These are phyloP conservation scores for Styphnolobium japonicum DNA, from an alignment of 306 rosid species.

Conservation along the genomic window DNA sequence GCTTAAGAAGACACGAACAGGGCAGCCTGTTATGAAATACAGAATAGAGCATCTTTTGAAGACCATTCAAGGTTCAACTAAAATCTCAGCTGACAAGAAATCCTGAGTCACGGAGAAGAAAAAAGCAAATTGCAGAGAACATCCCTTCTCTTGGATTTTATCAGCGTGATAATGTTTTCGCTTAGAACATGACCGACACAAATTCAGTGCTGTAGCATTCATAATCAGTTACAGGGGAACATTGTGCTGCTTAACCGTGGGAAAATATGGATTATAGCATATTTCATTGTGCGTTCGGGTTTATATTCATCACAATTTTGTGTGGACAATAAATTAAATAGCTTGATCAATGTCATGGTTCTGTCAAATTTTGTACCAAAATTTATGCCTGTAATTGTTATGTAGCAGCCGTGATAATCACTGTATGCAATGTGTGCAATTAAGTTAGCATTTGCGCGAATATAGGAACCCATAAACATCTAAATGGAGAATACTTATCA, in stretches of 20 bases:
- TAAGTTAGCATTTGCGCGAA: not conserved
- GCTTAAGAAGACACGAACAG: constrained; percentile 66
- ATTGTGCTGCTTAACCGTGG: not conserved
- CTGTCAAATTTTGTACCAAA: constrained; percentile 5
- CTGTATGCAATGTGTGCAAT: not conserved
- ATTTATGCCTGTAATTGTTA: not conserved
- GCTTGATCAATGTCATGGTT: not conserved
- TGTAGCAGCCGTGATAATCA: not conserved
- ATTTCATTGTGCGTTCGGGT: not conserved
- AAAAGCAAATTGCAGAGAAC: not conserved
- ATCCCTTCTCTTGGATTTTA: not conserved
- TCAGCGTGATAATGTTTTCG: not conserved
- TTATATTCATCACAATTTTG: not conserved
- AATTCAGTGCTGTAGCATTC: not conserved
- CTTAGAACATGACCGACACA: not conserved
- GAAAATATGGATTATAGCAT: not conserved
- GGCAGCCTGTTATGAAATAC: constrained; percentile 93
- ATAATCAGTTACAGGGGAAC: not conserved
- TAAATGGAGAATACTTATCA: not conserved
- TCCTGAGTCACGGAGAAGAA: constrained; percentile 5
- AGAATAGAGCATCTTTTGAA: constrained; percentile 77
- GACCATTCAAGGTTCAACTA: constrained; percentile 51
- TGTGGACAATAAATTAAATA: not conserved
- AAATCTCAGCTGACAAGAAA: constrained; percentile 11
- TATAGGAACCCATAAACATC: not conserved